phyloP scores from a whole-genome alignment of 2,329 filamentous ascomycete genomes.

The Aureobasidium leucospermi region DNA sequence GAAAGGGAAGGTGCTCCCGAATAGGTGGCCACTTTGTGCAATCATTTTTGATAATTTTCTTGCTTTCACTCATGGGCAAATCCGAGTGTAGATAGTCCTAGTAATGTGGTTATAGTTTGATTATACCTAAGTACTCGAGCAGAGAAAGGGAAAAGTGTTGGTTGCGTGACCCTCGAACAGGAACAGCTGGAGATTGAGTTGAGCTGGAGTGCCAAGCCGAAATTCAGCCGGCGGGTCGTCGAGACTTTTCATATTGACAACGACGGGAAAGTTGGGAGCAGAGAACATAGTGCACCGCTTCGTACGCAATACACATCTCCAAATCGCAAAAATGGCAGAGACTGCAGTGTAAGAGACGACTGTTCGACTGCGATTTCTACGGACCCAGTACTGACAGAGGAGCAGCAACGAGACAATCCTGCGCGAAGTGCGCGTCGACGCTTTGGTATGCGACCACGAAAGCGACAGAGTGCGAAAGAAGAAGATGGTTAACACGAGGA shows the following conservation, averaged over 20 bases:
- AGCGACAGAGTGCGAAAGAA: background rate
- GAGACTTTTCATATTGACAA: slow-evolving; percentile 1
- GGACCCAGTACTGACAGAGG: background rate
- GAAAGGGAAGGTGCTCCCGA: slow-evolving; percentile 7
- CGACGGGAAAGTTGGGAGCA: slow-evolving; percentile 1
- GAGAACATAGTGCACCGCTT: background rate
- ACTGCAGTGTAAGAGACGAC: slow-evolving; percentile 3
- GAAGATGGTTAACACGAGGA: background rate
- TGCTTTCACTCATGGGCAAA: too few relatives aligned
- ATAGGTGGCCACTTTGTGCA: background rate
- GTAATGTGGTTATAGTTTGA: too few relatives aligned
- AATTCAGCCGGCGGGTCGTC: background rate
- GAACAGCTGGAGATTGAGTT: too few relatives aligned
- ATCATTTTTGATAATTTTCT: too few relatives aligned
- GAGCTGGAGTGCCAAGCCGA: background rate
- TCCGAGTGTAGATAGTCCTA: too few relatives aligned
- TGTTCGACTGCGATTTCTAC: background rate
- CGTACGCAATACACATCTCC: background rate
- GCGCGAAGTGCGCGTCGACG: slow-evolving; percentile 19
- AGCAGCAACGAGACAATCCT: slow-evolving; percentile 16
- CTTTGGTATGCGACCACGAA: slow-evolving; percentile 14
- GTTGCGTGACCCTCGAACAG: too few relatives aligned
- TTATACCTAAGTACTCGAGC: too few relatives aligned
- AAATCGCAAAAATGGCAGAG: slow-evolving; percentile 32
- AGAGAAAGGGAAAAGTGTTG: too few relatives aligned